Percentiles rank a stretch among this genome's conserved stretches.
phyloP scores from a whole-genome alignment of 2,329 filamentous ascomycete species.

The Xylaria sp. region DNA sequence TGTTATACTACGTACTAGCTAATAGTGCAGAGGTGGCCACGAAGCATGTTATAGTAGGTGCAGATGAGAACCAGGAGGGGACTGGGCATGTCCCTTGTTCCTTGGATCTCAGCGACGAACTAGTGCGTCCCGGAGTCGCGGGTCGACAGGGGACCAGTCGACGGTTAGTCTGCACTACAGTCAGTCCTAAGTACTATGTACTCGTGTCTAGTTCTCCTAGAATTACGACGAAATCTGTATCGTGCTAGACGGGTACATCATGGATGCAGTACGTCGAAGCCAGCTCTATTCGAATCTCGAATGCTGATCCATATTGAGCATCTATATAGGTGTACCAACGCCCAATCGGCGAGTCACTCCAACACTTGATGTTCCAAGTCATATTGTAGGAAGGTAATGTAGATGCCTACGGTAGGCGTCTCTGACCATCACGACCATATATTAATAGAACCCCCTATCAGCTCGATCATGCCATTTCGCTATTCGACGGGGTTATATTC shows the following conservation, averaged over 20 bases:
- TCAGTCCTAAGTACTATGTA: neutral
- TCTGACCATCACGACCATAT: constrained; percentile 3
- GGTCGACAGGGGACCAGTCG: constrained; percentile 26
- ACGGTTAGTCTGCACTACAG: constrained; percentile 1
- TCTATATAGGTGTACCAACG: neutral
- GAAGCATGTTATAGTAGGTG: constrained; percentile 1
- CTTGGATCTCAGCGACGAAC: constrained; percentile 18
- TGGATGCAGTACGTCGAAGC: neutral
- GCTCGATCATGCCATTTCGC: constrained; percentile 2
- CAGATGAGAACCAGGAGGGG: constrained; percentile 11
- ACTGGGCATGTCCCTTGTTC: constrained; percentile 25
- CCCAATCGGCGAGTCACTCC: neutral
- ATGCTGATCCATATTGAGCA: neutral
- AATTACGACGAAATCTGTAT: neutral
- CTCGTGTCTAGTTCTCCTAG: neutral
- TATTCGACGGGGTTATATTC: constrained; percentile 18
- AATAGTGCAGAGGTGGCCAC: constrained; percentile 15
- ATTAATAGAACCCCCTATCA: constrained; percentile 17
- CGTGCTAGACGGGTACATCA: neutral
- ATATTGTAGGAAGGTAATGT: neutral
- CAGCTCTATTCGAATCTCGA: neutral
- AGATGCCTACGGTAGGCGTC: neutral
- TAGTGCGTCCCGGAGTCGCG: constrained; percentile 28
- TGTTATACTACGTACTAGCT: neutral
- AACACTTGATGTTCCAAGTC: neutral